A percentile compares a stretch with the other conserved stretches of the same genome.
These are phyloP conservation scores for Leccinum broughii DNA, from an alignment of 768 basidiomycete species.

Conservation along the genomic window DNA sequence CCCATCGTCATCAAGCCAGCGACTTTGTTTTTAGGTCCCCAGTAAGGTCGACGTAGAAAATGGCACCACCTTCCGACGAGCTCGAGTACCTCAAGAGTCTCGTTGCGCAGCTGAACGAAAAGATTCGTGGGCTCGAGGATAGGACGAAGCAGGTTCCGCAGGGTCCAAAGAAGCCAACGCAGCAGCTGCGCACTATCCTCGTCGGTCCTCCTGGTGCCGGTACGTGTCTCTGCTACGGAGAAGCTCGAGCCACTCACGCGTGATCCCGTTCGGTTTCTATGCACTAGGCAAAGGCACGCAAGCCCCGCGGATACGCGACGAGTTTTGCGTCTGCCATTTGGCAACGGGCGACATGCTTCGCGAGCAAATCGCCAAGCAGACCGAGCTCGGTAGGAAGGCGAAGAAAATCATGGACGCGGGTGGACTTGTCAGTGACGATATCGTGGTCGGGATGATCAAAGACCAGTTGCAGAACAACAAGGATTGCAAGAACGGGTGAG, in stretches of 20 bases:
- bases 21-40: not conserved
- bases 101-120: constrained; percentile 85
- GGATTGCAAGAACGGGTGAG: constrained; percentile 94
- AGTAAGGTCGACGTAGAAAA: constrained; percentile 28
- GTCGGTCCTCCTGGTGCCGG: constrained; percentile 98
- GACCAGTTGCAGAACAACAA: constrained; percentile 92
- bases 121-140: constrained; percentile 79
- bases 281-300: constrained; percentile 29
- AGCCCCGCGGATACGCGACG: constrained; percentile 87
- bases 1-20: not conserved
- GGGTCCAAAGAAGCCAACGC: constrained; percentile 58
- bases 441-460: constrained; percentile 97
- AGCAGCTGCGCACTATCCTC: constrained; percentile 87
- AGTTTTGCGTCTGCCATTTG: constrained; percentile 96
- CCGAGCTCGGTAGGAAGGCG: constrained; percentile 83
- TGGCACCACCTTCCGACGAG: constrained; percentile 67
- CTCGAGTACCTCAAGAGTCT: constrained; percentile 94
- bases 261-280: no score
- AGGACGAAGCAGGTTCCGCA: constrained; percentile 52
- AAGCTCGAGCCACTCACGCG: constrained; percentile 25
- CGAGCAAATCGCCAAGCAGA: constrained; percentile 87
- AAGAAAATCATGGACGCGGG: constrained; percentile 99
- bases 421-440: constrained; percentile 93
- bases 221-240: constrained; percentile 37
- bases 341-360: constrained; percentile 99